phyloP scores from a whole-genome alignment of 2,329 filamentous ascomycete species.

The Fusarium penzigii region DNA sequence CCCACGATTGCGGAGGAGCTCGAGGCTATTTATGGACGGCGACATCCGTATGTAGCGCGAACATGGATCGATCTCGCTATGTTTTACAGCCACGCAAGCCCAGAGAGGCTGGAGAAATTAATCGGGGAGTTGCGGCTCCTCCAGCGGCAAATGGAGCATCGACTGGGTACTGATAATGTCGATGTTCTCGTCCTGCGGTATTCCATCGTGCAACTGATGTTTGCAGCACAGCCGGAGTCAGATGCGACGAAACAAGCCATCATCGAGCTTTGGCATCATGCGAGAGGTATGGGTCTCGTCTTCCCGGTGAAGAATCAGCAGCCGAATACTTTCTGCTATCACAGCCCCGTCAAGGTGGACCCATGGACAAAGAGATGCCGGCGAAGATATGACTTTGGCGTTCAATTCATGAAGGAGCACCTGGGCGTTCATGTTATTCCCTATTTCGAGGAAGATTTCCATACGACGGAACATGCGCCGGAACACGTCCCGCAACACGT shows the following conservation, averaged over 20 bases:
- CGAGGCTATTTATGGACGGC: conserved; percentile 45
- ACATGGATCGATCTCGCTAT: conserved; percentile 45
- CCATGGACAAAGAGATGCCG: conserved; percentile 46
- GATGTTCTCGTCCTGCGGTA: conserved; percentile 44
- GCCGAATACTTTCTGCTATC: conserved; percentile 44
- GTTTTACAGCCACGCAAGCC: conserved; percentile 40
- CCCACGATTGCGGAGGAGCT: conserved; percentile 45
- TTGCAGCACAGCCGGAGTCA: conserved; percentile 35
- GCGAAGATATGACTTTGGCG: conserved; percentile 41
- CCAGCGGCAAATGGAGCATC: conserved; percentile 38
- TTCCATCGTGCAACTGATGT: conserved; percentile 42
- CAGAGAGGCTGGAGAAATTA: conserved; percentile 40
- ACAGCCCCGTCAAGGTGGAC: conserved; percentile 45
- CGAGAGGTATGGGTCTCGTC: conserved; percentile 38
- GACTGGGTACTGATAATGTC: conserved; percentile 32
- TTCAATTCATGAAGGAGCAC: conserved; percentile 40
- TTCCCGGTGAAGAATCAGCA: conserved; percentile 39
- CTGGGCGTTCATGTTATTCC: conserved; percentile 39
- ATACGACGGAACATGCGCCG: conserved; percentile 40
- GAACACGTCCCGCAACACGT: conserved; percentile 31
- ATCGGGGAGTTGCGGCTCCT: conserved; percentile 39
- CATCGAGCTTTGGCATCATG: conserved; percentile 39
- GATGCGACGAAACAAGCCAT: conserved; percentile 38
- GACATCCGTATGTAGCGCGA: conserved; percentile 45
- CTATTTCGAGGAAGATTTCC: conserved; percentile 48